Percentiles rank a stretch among this genome's conserved stretches.
These are phyloP conservation scores for Orbilia blumenaviensis DNA, from an alignment of 2,329 filamentous ascomycete species.

Conservation along the genomic window DNA sequence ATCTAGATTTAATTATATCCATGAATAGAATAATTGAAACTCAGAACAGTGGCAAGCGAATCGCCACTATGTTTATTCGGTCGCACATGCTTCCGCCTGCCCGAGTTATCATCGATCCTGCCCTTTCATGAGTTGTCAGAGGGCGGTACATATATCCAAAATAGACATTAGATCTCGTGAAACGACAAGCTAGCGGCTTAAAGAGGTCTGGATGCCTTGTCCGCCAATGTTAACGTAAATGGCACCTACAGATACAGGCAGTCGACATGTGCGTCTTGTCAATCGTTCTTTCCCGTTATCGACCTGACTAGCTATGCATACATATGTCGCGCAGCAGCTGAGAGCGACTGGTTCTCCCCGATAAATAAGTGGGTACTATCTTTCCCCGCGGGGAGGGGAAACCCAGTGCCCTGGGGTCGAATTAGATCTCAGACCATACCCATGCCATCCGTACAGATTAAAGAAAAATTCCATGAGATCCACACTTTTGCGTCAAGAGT, in stretches of 20 bases:
- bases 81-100: slow-evolving; percentile 42
- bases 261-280: not conserved
- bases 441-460: slow-evolving; percentile 13
- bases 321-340: not conserved
- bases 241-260: no score
- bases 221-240: not conserved
- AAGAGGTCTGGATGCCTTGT: not conserved
- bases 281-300: not conserved
- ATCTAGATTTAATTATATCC: no score
- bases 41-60: not conserved
- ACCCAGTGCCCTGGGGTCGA: not conserved
- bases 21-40: no score
- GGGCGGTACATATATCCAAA: not conserved
- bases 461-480: not conserved
- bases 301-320: not conserved
- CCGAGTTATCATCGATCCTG: slow-evolving; percentile 19
- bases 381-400: not conserved
- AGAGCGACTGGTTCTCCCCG: not conserved
- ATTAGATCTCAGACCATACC: slow-evolving; percentile 7
- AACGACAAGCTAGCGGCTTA: not conserved
- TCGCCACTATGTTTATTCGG: not conserved
- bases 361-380: not conserved
- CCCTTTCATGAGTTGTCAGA: not conserved
- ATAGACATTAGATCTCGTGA: not conserved
- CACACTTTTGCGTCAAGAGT: not conserved